Conservation (phyloP, 2,329 filamentous ascomycete genomes). For the Diplocarpon mali region DNA sequence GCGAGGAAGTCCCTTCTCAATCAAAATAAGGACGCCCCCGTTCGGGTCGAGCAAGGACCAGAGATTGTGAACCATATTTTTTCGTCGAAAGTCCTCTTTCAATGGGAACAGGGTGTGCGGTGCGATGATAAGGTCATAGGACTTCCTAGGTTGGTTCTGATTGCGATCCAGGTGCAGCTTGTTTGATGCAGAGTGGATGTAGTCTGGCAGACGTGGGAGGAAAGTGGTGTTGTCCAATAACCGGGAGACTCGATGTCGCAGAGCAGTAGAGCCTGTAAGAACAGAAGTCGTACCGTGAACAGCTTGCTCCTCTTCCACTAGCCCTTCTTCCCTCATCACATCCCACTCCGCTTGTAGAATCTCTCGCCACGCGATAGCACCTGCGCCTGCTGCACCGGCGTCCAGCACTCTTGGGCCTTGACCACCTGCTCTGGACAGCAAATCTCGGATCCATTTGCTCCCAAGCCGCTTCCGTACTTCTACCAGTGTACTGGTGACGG, state of each 20-base stretch:
- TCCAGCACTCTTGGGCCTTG: conserved; percentile 57
- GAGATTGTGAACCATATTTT: conserved; percentile 71
- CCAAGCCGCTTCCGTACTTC: conserved; percentile 67
- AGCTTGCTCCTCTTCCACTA: conserved; percentile 35
- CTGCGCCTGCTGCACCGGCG: conserved; percentile 63
- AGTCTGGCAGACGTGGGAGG: conserved; percentile 82
- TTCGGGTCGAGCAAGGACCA: conserved; percentile 78
- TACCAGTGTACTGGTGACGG: conserved; percentile 54
- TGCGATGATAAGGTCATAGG: conserved; percentile 82
- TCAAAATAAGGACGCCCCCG: conserved; percentile 73
- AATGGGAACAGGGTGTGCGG: conserved; percentile 72
- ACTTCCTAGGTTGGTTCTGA: conserved; percentile 51
- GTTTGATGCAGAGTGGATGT: conserved; percentile 54
- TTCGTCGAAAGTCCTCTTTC: conserved; percentile 65
- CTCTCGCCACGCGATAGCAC: conserved; percentile 64
- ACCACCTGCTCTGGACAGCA: conserved; percentile 45
- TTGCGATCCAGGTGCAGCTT: conserved; percentile 49
- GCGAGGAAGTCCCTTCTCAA: conserved; percentile 84
- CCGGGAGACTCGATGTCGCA: conserved; percentile 64
- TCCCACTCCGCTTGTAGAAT: conserved; percentile 75
- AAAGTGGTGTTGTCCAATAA: conserved; percentile 87
- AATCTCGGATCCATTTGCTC: conserved; percentile 53
- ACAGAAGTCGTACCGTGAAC: conserved; percentile 69
- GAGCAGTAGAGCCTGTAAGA: conserved; percentile 60
- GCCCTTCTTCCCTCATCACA: conserved; percentile 44